Conservation (phyloP, 192 early-diverging fungal genomes). For the Helicostylum pulchrum region DNA sequence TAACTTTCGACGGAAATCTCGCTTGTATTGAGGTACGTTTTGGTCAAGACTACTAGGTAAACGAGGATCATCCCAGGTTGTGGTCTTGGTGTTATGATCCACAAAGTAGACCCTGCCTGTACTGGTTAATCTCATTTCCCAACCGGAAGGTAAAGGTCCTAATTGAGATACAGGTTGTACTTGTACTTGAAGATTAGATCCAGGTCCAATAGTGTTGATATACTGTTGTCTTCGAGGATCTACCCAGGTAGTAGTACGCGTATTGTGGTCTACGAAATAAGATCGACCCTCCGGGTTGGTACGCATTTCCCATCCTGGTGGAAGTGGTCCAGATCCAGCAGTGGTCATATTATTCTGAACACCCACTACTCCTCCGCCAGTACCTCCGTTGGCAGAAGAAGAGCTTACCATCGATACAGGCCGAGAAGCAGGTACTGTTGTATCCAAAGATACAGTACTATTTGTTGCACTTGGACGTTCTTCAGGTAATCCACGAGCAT, state of each 20-base stretch:
- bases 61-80: slow-evolving; percentile 97
- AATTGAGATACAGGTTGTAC: slow-evolving; percentile 72
- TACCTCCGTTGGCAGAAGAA: slow-evolving; percentile 2
- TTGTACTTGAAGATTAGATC: slow-evolving; percentile 58
- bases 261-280: slow-evolving; percentile 92
- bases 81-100: slow-evolving; percentile 96
- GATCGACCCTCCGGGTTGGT: slow-evolving; percentile 72
- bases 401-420: slow-evolving; percentile 17
- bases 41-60: slow-evolving; percentile 80
- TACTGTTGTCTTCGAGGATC: slow-evolving; percentile 76
- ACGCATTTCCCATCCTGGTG: slow-evolving; percentile 80
- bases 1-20: slow-evolving; percentile 95
- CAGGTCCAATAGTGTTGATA: slow-evolving; percentile 51
- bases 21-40: slow-evolving; percentile 97
- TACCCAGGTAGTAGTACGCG: slow-evolving; percentile 87
- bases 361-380: slow-evolving; percentile 16
- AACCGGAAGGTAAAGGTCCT: slow-evolving; percentile 92
- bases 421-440: not conserved
- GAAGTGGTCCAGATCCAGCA: slow-evolving; percentile 70
- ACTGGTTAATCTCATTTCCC: slow-evolving; percentile 97
- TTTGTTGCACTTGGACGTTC: slow-evolving; percentile 36
- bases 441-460: slow-evolving; percentile 15
- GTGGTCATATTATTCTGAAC: slow-evolving; percentile 53
- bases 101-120: slow-evolving; percentile 97
- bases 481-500: slow-evolving; percentile 81